A percentile compares a stretch with the other conserved stretches of the same genome.
Conservation (phyloP, 345 rosid species). For the Pistacia vera region DNA sequence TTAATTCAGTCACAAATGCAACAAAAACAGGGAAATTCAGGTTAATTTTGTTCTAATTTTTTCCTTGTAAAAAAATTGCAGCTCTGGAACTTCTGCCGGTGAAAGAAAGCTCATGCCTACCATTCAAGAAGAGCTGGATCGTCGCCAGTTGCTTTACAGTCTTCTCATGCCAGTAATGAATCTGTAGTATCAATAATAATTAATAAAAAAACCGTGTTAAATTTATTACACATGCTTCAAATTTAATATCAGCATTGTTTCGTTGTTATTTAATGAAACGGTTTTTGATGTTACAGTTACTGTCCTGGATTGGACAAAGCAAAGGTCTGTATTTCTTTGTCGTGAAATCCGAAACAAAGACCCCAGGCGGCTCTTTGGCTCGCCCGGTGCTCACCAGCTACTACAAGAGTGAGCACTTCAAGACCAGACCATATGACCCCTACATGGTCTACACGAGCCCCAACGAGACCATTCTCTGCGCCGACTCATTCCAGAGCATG, state of each 20-base stretch:
- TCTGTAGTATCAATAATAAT: conserved; percentile 64
- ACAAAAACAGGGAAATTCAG: not conserved
- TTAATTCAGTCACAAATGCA: too few species aligned
- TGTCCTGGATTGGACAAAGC: conserved; percentile 86
- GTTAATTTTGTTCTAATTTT: not conserved
- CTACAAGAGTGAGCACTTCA: conserved; percentile 91
- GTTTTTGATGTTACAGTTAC: conserved; percentile 47
- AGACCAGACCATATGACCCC: conserved; percentile 81
- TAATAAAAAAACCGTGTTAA: not conserved
- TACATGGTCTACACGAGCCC: conserved; percentile 93
- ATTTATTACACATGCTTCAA: conserved; percentile 8
- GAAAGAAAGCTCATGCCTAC: conserved; percentile 98
- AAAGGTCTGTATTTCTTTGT: conserved; percentile 85
- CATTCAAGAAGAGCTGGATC: conserved; percentile 84
- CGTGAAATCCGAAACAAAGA: conserved; percentile 84
- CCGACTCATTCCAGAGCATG: conserved; percentile 96
- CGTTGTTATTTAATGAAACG: conserved; percentile 15
- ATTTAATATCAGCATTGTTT: conserved; percentile 3
- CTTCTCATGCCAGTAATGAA: conserved; percentile 98
- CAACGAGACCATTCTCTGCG: conserved; percentile 84
- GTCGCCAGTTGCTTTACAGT: conserved; percentile 86
- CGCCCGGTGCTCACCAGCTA: conserved; percentile 95
- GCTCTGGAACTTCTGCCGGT: conserved; percentile 98
- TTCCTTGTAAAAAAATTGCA: conserved; percentile 30
- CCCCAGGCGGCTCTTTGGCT: conserved; percentile 86